Base-by-base conservation (phyloP, 208 protist species). In the Pavlovales sp. region DNA sequence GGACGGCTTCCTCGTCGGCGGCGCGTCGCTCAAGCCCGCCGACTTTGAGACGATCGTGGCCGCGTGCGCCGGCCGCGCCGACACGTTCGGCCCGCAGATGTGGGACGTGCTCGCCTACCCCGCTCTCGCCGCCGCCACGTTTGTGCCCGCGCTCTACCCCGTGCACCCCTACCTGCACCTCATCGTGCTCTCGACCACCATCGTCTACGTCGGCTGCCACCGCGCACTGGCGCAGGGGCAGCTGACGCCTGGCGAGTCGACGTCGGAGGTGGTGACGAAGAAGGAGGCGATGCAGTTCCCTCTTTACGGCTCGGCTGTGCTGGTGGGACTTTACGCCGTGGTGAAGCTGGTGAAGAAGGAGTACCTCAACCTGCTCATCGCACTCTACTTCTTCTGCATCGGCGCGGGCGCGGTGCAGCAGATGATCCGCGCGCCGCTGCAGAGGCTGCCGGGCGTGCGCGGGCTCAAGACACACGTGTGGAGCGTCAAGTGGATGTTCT, bases 321-420 rank as follows among this genome's bases (percentile, higher is more conserved):
- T 86, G 11, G 28, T 86, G 26, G 57, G 82, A 0, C 37, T 86
- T 18, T 86, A 78, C 57, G 0, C 44, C 11, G 82, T 86, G 4
- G 66, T 86, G 14, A 86, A 86, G 82, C 57, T 76, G 10, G 66
- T 86, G 22, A 77, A 75, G 57, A 86, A 86, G 82, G 82, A 86
- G 66, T 86, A 86, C 57, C 44, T 86, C 32, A 38, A 86, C 82
- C 26, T 34, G 38, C 82, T 86, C 10, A 39, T 86, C 66, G 67
- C 82, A 0, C 1, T 39, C 39, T 86, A 86, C 82, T 86, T 86
- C 39, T 32, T 46, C 36, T n/a, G 1, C 7, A 10, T 86, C 11
- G 82, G 82, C 30, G 32, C 82, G 26, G 57, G 82, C 36, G 30
- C 57, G 7, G 57, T 47, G 57, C n/a, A 40, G 36, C 37, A 71